Evolutionary conservation across 1,139 yeast genomes (phyloP), one percentile per base, ranked within the genome.

Genomic region (Chernovozyma sophiae-reginae): DNA sequence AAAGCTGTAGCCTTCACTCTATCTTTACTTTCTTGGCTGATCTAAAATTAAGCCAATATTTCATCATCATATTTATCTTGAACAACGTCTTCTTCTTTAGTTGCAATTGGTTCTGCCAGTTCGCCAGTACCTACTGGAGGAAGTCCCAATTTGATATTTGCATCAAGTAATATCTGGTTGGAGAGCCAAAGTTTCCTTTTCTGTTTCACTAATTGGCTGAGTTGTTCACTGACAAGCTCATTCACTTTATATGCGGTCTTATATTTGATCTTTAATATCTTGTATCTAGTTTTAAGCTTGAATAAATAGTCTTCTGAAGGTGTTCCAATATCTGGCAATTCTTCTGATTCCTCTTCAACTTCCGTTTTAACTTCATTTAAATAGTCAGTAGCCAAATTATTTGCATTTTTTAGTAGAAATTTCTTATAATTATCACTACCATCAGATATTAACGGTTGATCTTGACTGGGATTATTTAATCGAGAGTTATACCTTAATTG

Each of bases 111-210:
- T 12, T 25, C 23, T 11, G 19, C 13, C 7, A n/a, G 57, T 18
- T 52, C 45, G 11, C 40, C 43, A 24, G 40, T 43, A 6, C 44
- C 40, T 24, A 46, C 50, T 1, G 55, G 55, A 2, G 71, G 72
- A 15, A 69, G 54, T 4, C 72, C 71, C 14, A 65, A 43, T 34
- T 55, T 49, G 19, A 73, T 50, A 43, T 77, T 66, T 24, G 68
- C 70, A 50, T 81, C 83, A 30, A 84, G 49, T 18, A 82, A 53
- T 23, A 66, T 47, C 51, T 85, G 90, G 46, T 79, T 83, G 19
- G 69, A 67, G 4, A 69, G 46, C 82, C 86, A 79, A 31, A 71
- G 56, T 33, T 60, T 58, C 35, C 77, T 54, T 42, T 71, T 70
- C 33, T 66, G 62, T 22, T 55, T 47, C 11, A 66, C 58, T 6